Percentiles rank a stretch among this genome's conserved stretches.
Conservation (phyloP, 345 rosid species). For the Noccaea bulbosa region DNA sequence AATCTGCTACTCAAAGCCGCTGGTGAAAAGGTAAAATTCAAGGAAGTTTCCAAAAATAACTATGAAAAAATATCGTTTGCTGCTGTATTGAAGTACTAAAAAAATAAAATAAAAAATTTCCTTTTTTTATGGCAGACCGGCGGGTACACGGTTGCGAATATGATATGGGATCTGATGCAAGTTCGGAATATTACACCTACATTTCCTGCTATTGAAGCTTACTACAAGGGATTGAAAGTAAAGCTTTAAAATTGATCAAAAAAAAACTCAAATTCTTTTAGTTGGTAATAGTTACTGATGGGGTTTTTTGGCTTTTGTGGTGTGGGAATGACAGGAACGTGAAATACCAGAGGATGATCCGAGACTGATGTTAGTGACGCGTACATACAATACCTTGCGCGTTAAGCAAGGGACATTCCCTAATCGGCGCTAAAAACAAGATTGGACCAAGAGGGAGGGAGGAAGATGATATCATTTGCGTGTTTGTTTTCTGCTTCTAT, state of each 20-base stretch:
- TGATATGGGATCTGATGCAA: slow-evolving; percentile 90
- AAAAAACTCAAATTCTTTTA: background rate
- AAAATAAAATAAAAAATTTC: no score
- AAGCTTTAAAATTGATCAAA: no score
- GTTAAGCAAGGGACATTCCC: slow-evolving; percentile 46
- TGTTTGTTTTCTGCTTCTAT: slow-evolving; percentile 14
- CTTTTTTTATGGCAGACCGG: slow-evolving; percentile 64
- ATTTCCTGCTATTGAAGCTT: slow-evolving; percentile 74
- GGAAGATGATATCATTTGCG: background rate
- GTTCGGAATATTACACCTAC: slow-evolving; percentile 54
- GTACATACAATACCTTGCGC: slow-evolving; percentile 50
- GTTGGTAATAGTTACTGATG: slow-evolving; percentile 6
- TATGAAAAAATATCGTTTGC: background rate
- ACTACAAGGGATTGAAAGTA: slow-evolving; percentile 83
- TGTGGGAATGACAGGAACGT: slow-evolving; percentile 57
- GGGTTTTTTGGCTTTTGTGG: slow-evolving; percentile 2
- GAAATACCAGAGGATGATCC: slow-evolving; percentile 86
- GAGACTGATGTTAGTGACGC: slow-evolving; percentile 60
- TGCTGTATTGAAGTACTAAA: background rate
- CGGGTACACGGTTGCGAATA: slow-evolving; percentile 86
- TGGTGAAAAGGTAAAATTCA: slow-evolving; percentile 75
- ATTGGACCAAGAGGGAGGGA: background rate
- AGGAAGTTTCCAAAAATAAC: background rate
- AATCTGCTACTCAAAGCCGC: slow-evolving; percentile 81
- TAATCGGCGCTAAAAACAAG: slow-evolving; percentile 15